Base-by-base conservation (phyloP, 306 rosid species). In the Begonia fuchsioides region DNA sequence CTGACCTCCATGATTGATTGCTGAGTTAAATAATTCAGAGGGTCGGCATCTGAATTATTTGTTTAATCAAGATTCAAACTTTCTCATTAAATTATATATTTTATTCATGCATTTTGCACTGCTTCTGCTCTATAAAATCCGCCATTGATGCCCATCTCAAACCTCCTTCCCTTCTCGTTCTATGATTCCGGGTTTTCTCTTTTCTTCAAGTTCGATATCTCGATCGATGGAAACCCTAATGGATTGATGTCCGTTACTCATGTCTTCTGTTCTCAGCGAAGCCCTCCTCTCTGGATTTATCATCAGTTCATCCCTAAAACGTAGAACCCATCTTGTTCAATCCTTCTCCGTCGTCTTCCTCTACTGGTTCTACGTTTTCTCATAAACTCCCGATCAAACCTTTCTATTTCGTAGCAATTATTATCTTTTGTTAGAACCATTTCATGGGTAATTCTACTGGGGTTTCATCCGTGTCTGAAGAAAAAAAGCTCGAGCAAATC, bases 281-380 rank as follows among this genome's bases (percentile, higher is more conserved):
- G 65, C 76, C 56, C 75, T 86, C 45, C 87, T 72, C 17, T n/a
- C 80, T 60, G 83, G 77, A 46, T 72, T 55, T 55, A 76, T 63
- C 71, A 78, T 87, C 39, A 87, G 72, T 56, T 76, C 94, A 4
- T 64, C 78, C 32, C 88, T 80, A 5, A 68, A 75, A 47, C 77
- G 94, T n/a, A n/a, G 88, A 48, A 76, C 81, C 55, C 96, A 76
- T 64, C 52, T 88, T 43, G 90, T 84, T 39, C 95, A 83, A 71
- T 84, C 93, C 12, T 84, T 88, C 90, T 88, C 95, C 5, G 90
- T 81, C 60, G 93, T 74, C 57, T 88, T 88, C 77, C 95, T 88
- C 56, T 79, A 88, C 71, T 88, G 97, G 97, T 88, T 88, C 62
- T 88, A 81, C 51, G 77, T 63, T 54, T 76, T 76, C 61, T 83